Evolutionary conservation across 768 basidiomycete species (phyloP), one percentile per base, ranked within the genome.

Genomic region (Lepiota brunneoincarnata): DNA sequence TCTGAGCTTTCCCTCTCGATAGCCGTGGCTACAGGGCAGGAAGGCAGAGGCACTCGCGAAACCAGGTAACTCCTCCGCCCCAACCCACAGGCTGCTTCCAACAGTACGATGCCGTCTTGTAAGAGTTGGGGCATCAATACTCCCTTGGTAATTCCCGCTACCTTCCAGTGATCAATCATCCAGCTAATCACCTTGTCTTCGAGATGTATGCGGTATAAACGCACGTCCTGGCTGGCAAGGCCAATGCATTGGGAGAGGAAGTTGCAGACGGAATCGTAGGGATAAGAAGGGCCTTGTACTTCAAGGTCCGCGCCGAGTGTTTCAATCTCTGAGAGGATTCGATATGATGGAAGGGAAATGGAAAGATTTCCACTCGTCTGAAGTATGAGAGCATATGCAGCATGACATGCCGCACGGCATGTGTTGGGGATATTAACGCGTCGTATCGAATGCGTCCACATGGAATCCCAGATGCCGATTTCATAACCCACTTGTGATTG

Each of bases 191-290:
- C 85, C 64, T 92, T 91, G 64, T 93, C 91, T 65, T 92, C 88
- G n/a, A 96, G 72, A 24, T 86, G 86, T 79, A 93, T 81, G 14
- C 88, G 82, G 69, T 91, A 91, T 14, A 98, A 70, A 17, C 87
- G 80, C 54, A 89, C 86, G 63, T 98, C 93, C 63, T 87, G 85
- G 54, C 81, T 84, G 0, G 92, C 86, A 20, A 92, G 73, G 15
- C 74, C 77, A 43, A 98, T 73, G 51, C 83, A 87, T 23, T 80
- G 73, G 4, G 80, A 72, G 42, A 98, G 75, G 64, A 98, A 93
- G 53, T 76, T 74, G 73, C 95, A 97, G 36, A 96, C 92, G 1
- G 95, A 85, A 64, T 99, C 97, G 61, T 80, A 89, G 0, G 94
- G 93, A 61, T 82, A 86, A 12, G 83, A 72, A 2, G 95, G 94